Conservation (phyloP, 192 early-diverging fungal genomes). For the Umbelopsis sp. region DNA sequence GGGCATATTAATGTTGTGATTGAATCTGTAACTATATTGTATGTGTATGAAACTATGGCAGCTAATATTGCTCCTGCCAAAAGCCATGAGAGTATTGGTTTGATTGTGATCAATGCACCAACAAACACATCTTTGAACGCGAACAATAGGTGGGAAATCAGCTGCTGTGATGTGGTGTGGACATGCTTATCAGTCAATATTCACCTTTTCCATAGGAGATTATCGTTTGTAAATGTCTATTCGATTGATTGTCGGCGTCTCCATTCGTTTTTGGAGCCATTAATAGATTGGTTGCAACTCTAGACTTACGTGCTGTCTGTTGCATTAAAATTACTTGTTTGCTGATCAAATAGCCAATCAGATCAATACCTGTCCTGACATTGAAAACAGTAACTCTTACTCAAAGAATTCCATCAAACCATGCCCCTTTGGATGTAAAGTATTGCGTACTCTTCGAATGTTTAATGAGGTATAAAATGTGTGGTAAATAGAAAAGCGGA, state of each 20-base stretch:
- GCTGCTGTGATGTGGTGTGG: not conserved
- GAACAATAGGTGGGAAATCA: not conserved
- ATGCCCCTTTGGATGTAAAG: too few species aligned
- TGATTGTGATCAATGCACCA: conserved; percentile 12
- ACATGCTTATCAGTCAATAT: not conserved
- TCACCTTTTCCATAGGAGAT: not conserved
- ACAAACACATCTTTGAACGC: not conserved
- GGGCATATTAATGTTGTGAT: not conserved
- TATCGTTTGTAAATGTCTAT: not conserved
- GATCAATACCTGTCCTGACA: too few species aligned
- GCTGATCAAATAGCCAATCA: too few species aligned
- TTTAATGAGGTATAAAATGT: conserved; percentile 2
- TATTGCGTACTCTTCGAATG: not conserved
- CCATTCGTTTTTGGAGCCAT: conserved; percentile 10
- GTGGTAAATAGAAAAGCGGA: not conserved
- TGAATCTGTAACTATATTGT: not conserved
- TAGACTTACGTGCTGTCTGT: too few species aligned
- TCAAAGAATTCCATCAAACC: too few species aligned
- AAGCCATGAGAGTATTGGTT: conserved; percentile 6
- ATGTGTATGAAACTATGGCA: conserved; percentile 2
- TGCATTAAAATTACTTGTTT: too few species aligned
- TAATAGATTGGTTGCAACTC: not conserved
- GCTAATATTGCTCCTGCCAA: not conserved
- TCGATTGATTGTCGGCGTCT: not conserved
- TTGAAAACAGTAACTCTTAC: too few species aligned